A percentile compares a stretch with the other conserved stretches of the same genome.
Evolutionary conservation across 495 filamentous ascomycete species (phyloP).

Genomic region (Neurospora sp.): DNA sequence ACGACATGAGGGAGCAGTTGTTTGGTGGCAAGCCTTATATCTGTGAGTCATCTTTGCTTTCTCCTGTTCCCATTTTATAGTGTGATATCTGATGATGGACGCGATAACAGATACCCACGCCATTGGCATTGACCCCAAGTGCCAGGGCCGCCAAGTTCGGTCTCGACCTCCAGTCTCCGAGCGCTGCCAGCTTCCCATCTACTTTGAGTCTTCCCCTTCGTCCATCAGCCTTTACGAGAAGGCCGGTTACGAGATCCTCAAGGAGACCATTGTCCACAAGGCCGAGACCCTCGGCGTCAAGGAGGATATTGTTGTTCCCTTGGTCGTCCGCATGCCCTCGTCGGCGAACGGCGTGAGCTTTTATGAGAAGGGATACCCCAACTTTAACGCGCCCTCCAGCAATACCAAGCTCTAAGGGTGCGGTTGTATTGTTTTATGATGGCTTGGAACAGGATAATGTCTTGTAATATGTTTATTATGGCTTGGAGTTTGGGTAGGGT

Average conservation of each 20-base stretch:
- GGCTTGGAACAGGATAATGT: not conserved
- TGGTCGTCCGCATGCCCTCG: conserved; percentile 21
- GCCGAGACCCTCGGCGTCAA: conserved; percentile 15
- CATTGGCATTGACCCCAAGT: conserved; percentile 18
- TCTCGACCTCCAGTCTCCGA: conserved; percentile 24
- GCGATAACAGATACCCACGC: conserved; percentile 17
- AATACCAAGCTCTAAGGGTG: not conserved
- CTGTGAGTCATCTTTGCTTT: conserved; percentile 9
- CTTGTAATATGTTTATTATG: not conserved
- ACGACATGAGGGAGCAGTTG: conserved; percentile 18
- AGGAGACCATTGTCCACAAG: conserved; percentile 23
- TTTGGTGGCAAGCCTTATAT: conserved; percentile 19
- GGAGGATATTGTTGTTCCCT: conserved; percentile 17
- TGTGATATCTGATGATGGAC: no score
- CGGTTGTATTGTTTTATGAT: not conserved
- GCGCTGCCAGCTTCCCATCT: conserved; percentile 26
- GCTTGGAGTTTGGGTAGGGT: not conserved
- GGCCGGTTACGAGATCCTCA: conserved; percentile 18
- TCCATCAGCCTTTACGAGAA: conserved; percentile 18
- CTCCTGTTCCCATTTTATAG: not conserved
- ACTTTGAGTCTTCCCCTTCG: conserved; percentile 23
- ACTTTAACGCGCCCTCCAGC: not conserved
- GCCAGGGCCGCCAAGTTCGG: conserved; percentile 37
- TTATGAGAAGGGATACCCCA: conserved; percentile 16
- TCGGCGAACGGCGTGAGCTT: conserved; percentile 14